These are phyloP conservation scores for Russula dissimulans DNA, from an alignment of 768 basidiomycete genomes.

Conservation along the genomic window DNA sequence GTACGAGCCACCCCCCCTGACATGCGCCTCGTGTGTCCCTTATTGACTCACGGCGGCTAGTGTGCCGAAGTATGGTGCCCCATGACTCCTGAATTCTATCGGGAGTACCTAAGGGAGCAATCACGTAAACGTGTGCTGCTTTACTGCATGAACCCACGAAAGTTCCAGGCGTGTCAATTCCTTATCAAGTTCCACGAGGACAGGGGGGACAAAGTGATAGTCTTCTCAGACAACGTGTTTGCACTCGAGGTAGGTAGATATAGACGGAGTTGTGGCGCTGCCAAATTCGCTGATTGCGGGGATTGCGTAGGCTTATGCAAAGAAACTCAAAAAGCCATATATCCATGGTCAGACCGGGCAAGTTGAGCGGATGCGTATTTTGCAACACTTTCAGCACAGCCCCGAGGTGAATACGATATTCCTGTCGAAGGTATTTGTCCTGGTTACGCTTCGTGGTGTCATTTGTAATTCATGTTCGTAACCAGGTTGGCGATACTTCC, in stretches of 20 bases:
- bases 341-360: constrained; percentile 96
- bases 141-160: constrained; percentile 99
- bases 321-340: constrained; percentile 85
- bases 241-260: constrained; percentile 69
- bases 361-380: constrained; percentile 88
- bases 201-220: constrained; percentile 97
- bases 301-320: constrained; percentile 69
- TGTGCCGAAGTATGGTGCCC: constrained; percentile 99
- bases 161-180: constrained; percentile 99
- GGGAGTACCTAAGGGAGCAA: constrained; percentile 90
- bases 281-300: not conserved
- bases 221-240: constrained; percentile 97
- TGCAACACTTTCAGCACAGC: constrained; percentile 93
- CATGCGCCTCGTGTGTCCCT: not conserved
- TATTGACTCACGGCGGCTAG: constrained; percentile 32
- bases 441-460: constrained; percentile 9
- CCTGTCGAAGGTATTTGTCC: constrained; percentile 65
- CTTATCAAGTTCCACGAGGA: constrained; percentile 97
- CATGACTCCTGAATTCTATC: constrained; percentile 99
- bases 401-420: constrained; percentile 97
- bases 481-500: constrained; percentile 91
- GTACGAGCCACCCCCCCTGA: constrained; percentile 34
- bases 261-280: not conserved
- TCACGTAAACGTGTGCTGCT: constrained; percentile 91
- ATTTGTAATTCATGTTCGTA: constrained; percentile 7